A percentile compares a stretch with the other conserved stretches of the same genome.
These are phyloP conservation scores for Nemophila menziesii DNA, from an alignment of 257 asterid genomes.

Conservation along the genomic window DNA sequence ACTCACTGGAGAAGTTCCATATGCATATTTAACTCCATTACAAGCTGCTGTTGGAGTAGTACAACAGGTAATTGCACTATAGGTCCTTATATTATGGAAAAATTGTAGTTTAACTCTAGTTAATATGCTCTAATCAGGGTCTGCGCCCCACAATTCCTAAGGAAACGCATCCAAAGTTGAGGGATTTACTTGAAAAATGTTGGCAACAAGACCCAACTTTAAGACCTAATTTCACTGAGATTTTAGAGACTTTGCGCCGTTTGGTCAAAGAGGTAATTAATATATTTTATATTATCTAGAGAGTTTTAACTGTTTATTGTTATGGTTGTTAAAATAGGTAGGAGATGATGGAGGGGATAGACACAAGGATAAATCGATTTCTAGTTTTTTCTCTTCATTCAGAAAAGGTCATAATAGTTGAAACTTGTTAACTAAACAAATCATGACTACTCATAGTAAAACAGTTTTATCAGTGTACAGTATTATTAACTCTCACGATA, in stretches of 20 bases:
- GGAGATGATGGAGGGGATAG: constrained; percentile 28
- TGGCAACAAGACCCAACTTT: constrained; percentile 44
- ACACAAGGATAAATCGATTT: constrained; percentile 26
- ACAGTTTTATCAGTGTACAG: not conserved
- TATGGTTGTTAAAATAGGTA: constrained; percentile 14
- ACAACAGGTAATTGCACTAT: constrained; percentile 24
- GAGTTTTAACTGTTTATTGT: not conserved
- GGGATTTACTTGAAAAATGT: constrained; percentile 34
- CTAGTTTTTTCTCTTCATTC: constrained; percentile 26
- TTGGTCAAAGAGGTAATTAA: constrained; percentile 27
- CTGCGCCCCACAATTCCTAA: constrained; percentile 41
- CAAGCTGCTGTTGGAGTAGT: constrained; percentile 47
- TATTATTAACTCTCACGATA: not conserved
- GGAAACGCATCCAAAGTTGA: constrained; percentile 30
- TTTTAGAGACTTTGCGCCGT: constrained; percentile 24
- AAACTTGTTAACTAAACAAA: constrained; percentile 2
- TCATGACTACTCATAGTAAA: not conserved
- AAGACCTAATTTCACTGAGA: constrained; percentile 43
- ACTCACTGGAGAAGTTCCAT: constrained; percentile 44
- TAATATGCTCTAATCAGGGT: constrained; percentile 18
- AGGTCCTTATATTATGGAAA: not conserved
- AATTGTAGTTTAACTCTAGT: not conserved
- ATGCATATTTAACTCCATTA: constrained; percentile 34
- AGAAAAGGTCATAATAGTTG: not conserved
- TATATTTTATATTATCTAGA: not conserved